Percentiles rank a stretch among this genome's conserved stretches.
Evolutionary conservation across 2,329 filamentous ascomycete genomes (phyloP).

Genomic region (Orbilia brochopaga): DNA sequence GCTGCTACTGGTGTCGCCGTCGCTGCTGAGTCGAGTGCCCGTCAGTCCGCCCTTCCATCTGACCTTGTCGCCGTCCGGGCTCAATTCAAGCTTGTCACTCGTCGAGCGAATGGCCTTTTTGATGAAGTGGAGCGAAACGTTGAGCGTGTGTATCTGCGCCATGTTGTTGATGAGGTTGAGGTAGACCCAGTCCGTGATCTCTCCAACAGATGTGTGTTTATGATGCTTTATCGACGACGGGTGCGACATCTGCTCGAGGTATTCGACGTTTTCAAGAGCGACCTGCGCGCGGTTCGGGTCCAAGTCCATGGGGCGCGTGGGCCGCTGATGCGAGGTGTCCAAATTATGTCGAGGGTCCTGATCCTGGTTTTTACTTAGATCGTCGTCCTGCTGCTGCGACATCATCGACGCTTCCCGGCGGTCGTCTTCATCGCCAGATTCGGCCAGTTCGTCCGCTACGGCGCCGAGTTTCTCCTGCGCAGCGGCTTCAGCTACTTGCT

Average conservation of each 20-base stretch:
- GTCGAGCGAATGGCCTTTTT: conserved; percentile 72
- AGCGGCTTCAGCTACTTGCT: conserved; percentile 62
- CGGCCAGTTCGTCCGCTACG: conserved; percentile 50
- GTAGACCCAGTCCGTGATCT: conserved; percentile 79
- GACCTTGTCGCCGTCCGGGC: conserved; percentile 76
- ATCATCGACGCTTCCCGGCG: conserved; percentile 60
- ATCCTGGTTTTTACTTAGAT: conserved; percentile 46
- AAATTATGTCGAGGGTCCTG: conserved; percentile 21
- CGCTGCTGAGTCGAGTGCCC: conserved; percentile 70
- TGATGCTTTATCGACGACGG: conserved; percentile 65
- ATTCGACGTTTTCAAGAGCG: conserved; percentile 77
- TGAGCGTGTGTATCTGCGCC: conserved; percentile 83
- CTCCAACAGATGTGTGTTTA: conserved; percentile 65
- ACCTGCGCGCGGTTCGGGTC: conserved; percentile 78
- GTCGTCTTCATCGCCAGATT: conserved; percentile 56
- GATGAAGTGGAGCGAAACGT: conserved; percentile 79
- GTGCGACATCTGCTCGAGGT: conserved; percentile 76
- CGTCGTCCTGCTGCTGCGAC: conserved; percentile 51
- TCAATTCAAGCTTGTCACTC: conserved; percentile 78
- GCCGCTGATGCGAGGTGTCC: conserved; percentile 68
- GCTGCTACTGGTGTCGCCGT: conserved; percentile 63
- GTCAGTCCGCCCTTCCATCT: conserved; percentile 75
- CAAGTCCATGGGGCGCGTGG: conserved; percentile 76
- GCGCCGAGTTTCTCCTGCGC: conserved; percentile 58
- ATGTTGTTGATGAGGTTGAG: conserved; percentile 79